These are phyloP conservation scores for Aspergillus puulaauensis DNA, from an alignment of 2,329 filamentous ascomycete species.

Conservation along the genomic window DNA sequence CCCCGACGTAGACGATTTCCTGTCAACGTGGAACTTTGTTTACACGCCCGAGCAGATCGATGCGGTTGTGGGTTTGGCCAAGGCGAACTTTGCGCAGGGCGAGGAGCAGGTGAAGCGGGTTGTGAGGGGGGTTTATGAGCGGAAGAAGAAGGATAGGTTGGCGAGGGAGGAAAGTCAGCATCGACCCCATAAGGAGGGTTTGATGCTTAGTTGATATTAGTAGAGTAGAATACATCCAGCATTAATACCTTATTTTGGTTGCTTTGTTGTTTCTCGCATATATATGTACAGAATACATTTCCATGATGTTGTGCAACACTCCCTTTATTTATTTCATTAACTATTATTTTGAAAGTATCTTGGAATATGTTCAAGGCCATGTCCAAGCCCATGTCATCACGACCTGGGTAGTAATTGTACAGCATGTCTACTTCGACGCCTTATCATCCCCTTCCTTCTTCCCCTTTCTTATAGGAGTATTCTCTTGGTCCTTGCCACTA, in stretches of 20 bases:
- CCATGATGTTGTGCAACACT: too few relatives aligned
- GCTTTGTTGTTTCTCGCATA: not conserved
- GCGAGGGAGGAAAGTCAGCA: constrained; percentile 28
- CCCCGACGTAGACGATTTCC: constrained; percentile 77
- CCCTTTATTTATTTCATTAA: not conserved
- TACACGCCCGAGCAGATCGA: constrained; percentile 92
- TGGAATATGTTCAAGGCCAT: not conserved
- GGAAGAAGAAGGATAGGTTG: constrained; percentile 67
- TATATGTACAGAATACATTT: not conserved
- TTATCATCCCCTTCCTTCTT: not conserved
- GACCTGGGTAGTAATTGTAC: not conserved
- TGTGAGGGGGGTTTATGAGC: constrained; percentile 85
- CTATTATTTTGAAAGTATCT: not conserved
- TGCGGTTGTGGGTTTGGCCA: constrained; percentile 74
- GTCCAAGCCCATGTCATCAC: too few relatives aligned
- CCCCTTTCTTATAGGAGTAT: constrained; percentile 5
- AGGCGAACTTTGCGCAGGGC: constrained; percentile 84
- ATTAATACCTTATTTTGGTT: not conserved
- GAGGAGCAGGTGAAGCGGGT: constrained; percentile 74
- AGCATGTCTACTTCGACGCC: not conserved
- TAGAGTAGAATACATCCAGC: not conserved
- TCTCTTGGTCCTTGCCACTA: constrained; percentile 11
- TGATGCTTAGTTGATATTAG: constrained; percentile 21
- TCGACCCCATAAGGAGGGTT: constrained; percentile 29
- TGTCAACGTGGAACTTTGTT: constrained; percentile 97